Conservation (phyloP, 129 eudicot genomes). For the Tagetes erecta region DNA sequence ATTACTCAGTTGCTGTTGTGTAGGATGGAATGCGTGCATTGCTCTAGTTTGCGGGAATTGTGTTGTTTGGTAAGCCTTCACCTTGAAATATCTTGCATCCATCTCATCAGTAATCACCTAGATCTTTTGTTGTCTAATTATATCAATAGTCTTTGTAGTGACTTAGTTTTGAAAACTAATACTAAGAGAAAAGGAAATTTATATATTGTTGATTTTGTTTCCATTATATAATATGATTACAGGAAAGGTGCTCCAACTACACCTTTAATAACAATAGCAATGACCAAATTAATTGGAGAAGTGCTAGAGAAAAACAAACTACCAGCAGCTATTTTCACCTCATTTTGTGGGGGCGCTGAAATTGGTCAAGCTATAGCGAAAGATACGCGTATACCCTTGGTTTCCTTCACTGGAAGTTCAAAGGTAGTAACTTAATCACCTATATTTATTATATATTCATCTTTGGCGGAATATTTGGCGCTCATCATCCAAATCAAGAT, state of each 20-base stretch:
- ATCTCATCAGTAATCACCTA: not conserved
- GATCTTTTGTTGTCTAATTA: not conserved
- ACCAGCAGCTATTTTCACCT: constrained; percentile 89
- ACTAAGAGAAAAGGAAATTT: not conserved
- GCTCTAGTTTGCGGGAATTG: constrained; percentile 96
- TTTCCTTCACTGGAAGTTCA: constrained; percentile 98
- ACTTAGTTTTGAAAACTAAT: constrained; percentile 1
- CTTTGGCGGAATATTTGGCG: not conserved
- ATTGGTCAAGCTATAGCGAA: constrained; percentile 95
- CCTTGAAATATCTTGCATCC: constrained; percentile 4
- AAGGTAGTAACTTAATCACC: constrained; percentile 58
- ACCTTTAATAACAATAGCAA: constrained; percentile 86
- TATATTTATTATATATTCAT: not conserved
- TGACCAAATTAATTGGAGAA: constrained; percentile 75
- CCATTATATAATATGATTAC: constrained; percentile 18
- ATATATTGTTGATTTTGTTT: not conserved
- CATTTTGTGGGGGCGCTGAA: constrained; percentile 96
- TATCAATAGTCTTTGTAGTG: not conserved
- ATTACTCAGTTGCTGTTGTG: constrained; percentile 15
- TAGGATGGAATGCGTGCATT: constrained; percentile 99
- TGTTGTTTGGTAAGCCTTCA: constrained; percentile 85
- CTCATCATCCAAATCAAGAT: not conserved
- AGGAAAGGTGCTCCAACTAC: constrained; percentile 99
- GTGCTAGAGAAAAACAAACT: constrained; percentile 78
- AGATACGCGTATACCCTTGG: constrained; percentile 86